Evolutionary conservation across 164 flowering plant species (phyloP).

Genomic region (Magnolia officinalis): DNA sequence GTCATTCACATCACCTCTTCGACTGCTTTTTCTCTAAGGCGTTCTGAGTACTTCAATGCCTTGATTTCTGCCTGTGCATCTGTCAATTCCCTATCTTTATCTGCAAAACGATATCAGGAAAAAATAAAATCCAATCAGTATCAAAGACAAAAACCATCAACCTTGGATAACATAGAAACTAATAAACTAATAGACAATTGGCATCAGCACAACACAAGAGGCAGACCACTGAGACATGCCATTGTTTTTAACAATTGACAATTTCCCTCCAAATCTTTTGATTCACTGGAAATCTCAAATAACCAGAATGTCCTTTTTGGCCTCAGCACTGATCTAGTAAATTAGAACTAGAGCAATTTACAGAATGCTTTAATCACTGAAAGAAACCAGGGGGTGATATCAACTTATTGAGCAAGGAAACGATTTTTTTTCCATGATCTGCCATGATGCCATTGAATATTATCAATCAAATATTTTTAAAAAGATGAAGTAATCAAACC

Average conservation of each 20-base stretch:
- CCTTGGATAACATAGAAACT: background rate
- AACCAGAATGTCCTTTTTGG: background rate
- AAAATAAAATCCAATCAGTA: background rate
- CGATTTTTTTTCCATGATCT: too few relatives aligned
- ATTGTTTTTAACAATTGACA: background rate
- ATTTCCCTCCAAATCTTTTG: background rate
- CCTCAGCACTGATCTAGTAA: background rate
- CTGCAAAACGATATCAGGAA: constrained; percentile 24
- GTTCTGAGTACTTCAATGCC: constrained; percentile 53
- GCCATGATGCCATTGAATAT: too few relatives aligned
- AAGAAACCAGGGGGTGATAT: background rate
- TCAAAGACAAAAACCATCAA: background rate
- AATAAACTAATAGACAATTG: background rate
- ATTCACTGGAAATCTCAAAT: background rate
- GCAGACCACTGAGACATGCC: background rate
- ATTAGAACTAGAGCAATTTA: background rate
- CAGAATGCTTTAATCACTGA: background rate
- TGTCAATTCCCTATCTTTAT: constrained; percentile 64
- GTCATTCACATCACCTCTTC: constrained; percentile 50
- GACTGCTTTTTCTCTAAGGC: constrained; percentile 61
- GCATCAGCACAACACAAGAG: background rate
- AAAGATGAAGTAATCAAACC: too few relatives aligned
- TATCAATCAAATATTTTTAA: too few relatives aligned
- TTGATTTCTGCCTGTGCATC: constrained; percentile 61
- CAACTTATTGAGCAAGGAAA: background rate